These are phyloP conservation scores for Linaria vulgaris DNA, from an alignment of 257 asterid species.

Conservation along the genomic window DNA sequence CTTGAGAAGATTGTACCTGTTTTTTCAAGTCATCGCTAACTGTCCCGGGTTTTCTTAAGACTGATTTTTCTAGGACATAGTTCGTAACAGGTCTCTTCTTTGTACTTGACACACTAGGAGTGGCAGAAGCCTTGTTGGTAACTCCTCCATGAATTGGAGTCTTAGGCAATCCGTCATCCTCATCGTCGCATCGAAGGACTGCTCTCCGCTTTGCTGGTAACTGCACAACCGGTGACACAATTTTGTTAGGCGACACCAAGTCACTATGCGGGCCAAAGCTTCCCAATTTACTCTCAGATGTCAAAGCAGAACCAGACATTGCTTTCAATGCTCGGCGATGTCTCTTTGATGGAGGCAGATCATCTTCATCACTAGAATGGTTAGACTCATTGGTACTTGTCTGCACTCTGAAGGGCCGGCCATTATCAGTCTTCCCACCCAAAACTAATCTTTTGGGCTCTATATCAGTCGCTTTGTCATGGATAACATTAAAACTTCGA, in stretches of 20 bases:
- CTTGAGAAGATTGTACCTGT: conserved; percentile 39
- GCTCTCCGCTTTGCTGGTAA: conserved; percentile 75
- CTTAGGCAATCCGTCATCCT: conserved; percentile 80
- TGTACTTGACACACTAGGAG: conserved; percentile 39
- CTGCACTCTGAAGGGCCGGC: conserved; percentile 30
- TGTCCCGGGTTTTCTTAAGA: conserved; percentile 36
- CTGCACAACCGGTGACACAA: conserved; percentile 36
- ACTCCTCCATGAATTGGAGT: conserved; percentile 91
- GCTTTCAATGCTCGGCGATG: conserved; percentile 52
- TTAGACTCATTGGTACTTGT: conserved; percentile 39
- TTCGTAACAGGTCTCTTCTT: conserved; percentile 41
- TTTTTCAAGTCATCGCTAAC: conserved; percentile 44
- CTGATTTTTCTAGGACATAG: conserved; percentile 31
- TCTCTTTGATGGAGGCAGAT: conserved; percentile 70
- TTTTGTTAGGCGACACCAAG: conserved; percentile 34
- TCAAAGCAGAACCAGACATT: conserved; percentile 30
- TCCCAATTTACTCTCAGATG: conserved; percentile 41
- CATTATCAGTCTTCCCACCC: conserved; percentile 42
- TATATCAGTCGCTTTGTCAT: conserved; percentile 23
- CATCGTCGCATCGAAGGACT: conserved; percentile 74
- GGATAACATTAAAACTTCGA: conserved; percentile 20
- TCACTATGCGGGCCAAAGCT: conserved; percentile 40
- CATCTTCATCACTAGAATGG: conserved; percentile 62
- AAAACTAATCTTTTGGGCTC: conserved; percentile 29
- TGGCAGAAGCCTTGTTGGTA: conserved; percentile 43